phyloP scores from a whole-genome alignment of 1,284 basidiomycete species.

The Sanghuangporus baumii region DNA sequence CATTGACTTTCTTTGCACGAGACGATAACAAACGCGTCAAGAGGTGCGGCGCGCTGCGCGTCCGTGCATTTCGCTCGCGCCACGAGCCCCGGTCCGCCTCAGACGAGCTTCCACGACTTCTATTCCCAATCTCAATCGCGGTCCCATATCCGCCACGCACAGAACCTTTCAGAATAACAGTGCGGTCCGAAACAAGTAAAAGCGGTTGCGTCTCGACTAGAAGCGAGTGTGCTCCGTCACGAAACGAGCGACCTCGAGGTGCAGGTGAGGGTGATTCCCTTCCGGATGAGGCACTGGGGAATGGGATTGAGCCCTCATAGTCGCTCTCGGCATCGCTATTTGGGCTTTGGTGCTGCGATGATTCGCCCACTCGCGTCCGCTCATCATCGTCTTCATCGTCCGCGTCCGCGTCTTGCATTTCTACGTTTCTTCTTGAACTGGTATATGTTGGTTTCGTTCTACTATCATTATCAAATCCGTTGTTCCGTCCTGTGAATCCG shows the following conservation, averaged over 20 bases:
- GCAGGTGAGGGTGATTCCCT: neutral
- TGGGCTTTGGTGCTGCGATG: conserved; percentile 6
- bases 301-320: neutral
- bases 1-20: neutral
- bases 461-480: neutral
- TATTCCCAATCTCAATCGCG: neutral
- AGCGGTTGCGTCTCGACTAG: conserved; percentile 14
- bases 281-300: neutral
- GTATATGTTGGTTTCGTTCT: neutral
- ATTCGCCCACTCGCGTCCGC: conserved; percentile 8
- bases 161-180: conserved; percentile 1
- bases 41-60: neutral
- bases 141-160: conserved; percentile 6
- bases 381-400: conserved; percentile 12
- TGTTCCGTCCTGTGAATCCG: neutral
- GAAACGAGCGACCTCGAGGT: neutral
- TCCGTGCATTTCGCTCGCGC: neutral
- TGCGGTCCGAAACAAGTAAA: conserved; percentile 1
- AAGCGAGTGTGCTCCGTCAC: conserved; percentile 2
- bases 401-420: neutral
- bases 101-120: neutral
- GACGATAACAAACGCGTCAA: conserved; percentile 5
- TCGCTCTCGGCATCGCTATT: conserved; percentile 8
- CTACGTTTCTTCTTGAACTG: conserved; percentile 1
- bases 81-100: neutral